Conservation (phyloP, 2,329 filamentous ascomycete species). For the Fusarium pilosicola region DNA sequence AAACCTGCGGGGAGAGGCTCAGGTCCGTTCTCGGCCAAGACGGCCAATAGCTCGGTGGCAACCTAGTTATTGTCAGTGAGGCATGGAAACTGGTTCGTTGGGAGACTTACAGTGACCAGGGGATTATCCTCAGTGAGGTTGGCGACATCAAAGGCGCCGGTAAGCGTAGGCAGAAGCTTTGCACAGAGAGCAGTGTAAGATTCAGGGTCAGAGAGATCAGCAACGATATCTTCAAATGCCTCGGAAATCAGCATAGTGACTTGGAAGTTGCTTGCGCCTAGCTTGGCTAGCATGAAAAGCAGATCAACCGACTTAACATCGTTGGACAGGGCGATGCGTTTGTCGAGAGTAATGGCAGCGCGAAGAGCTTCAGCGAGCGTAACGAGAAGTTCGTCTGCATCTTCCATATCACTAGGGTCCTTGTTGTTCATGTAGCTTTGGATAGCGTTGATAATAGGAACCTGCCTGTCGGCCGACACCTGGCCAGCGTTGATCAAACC, state of each 20-base stretch:
- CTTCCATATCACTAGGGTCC: constrained; percentile 83
- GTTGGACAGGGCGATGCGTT: constrained; percentile 75
- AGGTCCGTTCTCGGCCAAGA: constrained; percentile 83
- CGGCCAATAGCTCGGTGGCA: constrained; percentile 83
- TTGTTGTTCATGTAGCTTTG: constrained; percentile 80
- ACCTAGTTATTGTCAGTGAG: constrained; percentile 58
- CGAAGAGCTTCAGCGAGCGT: constrained; percentile 88
- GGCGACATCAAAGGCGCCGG: constrained; percentile 88
- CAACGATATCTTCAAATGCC: constrained; percentile 88
- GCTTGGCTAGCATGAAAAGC: constrained; percentile 88
- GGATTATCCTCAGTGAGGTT: constrained; percentile 86
- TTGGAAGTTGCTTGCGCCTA: constrained; percentile 90
- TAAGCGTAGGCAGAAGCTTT: constrained; percentile 88
- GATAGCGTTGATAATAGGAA: constrained; percentile 68
- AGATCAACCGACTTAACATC: constrained; percentile 81
- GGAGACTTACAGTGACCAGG: constrained; percentile 73
- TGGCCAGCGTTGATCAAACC: constrained; percentile 66
- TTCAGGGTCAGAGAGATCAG: constrained; percentile 71
- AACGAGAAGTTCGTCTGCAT: constrained; percentile 91
- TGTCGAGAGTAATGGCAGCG: constrained; percentile 83
- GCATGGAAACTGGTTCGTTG: not conserved
- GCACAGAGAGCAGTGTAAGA: constrained; percentile 82
- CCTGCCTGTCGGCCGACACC: constrained; percentile 66
- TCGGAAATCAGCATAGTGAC: constrained; percentile 88
- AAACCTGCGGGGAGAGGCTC: constrained; percentile 89